These are phyloP conservation scores for Tulasnella calospora DNA, from an alignment of 768 basidiomycete genomes.

Conservation along the genomic window DNA sequence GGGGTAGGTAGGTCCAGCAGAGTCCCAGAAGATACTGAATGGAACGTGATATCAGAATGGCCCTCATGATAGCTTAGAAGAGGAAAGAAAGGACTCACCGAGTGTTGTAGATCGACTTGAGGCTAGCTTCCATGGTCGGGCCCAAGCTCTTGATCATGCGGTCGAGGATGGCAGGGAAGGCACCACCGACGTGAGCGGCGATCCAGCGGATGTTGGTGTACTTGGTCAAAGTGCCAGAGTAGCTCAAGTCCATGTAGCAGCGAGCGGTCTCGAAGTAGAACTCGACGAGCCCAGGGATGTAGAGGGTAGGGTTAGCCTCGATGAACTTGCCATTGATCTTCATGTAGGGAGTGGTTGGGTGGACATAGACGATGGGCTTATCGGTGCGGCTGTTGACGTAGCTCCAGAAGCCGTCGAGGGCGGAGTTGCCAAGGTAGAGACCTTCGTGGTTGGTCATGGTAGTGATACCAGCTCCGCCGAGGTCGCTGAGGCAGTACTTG, in stretches of 20 bases:
- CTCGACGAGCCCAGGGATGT: slow-evolving; percentile 13
- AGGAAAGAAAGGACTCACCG: too few species aligned
- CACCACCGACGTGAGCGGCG: slow-evolving; percentile 18
- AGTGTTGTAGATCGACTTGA: slow-evolving; percentile 18
- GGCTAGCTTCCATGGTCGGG: neutral
- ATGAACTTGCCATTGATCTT: slow-evolving; percentile 6
- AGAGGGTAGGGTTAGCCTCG: slow-evolving; percentile 17
- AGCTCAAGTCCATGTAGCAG: slow-evolving; percentile 21
- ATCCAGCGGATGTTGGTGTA: slow-evolving; percentile 21
- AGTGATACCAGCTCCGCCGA: slow-evolving; percentile 13
- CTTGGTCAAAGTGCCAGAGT: neutral
- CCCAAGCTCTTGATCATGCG: slow-evolving; percentile 21
- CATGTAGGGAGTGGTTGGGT: slow-evolving; percentile 18
- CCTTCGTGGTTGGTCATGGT: slow-evolving; percentile 23
- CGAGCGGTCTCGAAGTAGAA: slow-evolving; percentile 27
- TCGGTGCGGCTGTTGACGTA: slow-evolving; percentile 19
- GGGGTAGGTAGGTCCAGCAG: slow-evolving; percentile 24
- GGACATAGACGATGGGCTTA: slow-evolving; percentile 16
- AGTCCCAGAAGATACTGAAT: slow-evolving; percentile 17
- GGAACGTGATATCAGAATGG: too few species aligned
- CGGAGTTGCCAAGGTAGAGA: slow-evolving; percentile 21
- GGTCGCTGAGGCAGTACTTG: neutral
- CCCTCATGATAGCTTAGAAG: too few species aligned
- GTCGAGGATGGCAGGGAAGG: slow-evolving; percentile 19
- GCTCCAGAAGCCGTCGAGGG: slow-evolving; percentile 11